These are phyloP conservation scores for Picochlorum costavermella DNA, from an alignment of 139 green algal species.

Conservation along the genomic window DNA sequence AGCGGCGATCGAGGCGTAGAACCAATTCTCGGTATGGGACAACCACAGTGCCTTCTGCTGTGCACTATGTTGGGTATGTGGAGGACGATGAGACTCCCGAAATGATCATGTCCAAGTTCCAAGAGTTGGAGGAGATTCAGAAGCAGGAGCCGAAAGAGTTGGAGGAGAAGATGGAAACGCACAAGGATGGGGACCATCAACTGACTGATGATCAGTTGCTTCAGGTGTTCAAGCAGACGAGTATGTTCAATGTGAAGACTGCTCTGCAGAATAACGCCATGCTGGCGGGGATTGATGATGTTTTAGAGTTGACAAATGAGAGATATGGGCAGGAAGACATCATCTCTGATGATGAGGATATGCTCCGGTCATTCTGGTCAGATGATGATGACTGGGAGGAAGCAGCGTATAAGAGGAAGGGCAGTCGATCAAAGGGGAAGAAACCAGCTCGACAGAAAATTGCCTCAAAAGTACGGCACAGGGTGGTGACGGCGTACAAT, in stretches of 20 bases:
- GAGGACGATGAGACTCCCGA: constrained; percentile 92
- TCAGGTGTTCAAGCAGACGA: constrained; percentile 81
- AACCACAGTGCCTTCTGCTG: constrained; percentile 46
- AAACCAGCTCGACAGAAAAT: constrained; percentile 7
- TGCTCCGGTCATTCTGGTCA: constrained; percentile 52
- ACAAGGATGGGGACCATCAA: not conserved
- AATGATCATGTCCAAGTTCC: constrained; percentile 94
- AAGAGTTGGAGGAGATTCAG: constrained; percentile 70
- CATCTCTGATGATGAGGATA: constrained; percentile 41
- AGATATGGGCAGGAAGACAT: constrained; percentile 27
- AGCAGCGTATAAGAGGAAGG: constrained; percentile 2
- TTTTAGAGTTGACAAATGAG: constrained; percentile 9
- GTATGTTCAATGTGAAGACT: constrained; percentile 72
- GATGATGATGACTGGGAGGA: constrained; percentile 32
- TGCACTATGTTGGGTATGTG: constrained; percentile 90
- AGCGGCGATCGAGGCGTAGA: not conserved
- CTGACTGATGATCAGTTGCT: constrained; percentile 59
- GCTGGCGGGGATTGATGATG: constrained; percentile 34
- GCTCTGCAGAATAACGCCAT: constrained; percentile 53
- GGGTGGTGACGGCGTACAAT: constrained; percentile 66
- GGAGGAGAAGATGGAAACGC: not conserved
- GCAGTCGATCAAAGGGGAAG: constrained; percentile 5
- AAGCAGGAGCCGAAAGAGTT: not conserved
- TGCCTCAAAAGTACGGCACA: constrained; percentile 14
- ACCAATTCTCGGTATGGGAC: constrained; percentile 30